Evolutionary conservation across 2,329 filamentous ascomycete genomes (phyloP).

Genomic region (Trichoderma arundinaceum): DNA sequence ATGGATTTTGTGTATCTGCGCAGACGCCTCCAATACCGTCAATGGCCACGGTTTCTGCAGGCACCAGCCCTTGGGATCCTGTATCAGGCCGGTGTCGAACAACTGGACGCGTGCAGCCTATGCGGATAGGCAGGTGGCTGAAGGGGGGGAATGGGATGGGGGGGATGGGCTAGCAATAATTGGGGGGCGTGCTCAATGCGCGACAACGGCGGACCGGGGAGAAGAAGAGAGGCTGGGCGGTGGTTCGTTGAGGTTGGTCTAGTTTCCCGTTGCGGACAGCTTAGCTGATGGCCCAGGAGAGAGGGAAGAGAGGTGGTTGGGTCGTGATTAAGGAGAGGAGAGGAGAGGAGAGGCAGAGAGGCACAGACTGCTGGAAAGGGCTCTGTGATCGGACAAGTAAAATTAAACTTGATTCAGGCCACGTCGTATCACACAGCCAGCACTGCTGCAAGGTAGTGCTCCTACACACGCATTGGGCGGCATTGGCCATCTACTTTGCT

Average conservation of each 20-base stretch:
- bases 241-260: slow-evolving; percentile 23
- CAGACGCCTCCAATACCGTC: no score
- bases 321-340: background rate
- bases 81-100: background rate
- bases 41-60: no score
- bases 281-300: slow-evolving; percentile 15
- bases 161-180: slow-evolving; percentile 29
- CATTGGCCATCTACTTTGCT: no score
- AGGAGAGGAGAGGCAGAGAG: background rate
- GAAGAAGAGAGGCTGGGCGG: slow-evolving; percentile 2
- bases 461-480: no score
- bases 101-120: slow-evolving; percentile 14
- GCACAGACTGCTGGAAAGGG: background rate
- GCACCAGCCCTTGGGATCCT: background rate
- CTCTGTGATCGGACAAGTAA: no score
- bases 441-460: no score
- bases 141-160: slow-evolving; percentile 5
- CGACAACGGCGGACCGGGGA: slow-evolving; percentile 29
- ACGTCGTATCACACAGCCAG: no score
- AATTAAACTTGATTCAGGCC: background rate
- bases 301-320: background rate
- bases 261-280: slow-evolving; percentile 6
- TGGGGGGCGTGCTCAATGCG: slow-evolving; percentile 30
- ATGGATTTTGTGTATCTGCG: no score
- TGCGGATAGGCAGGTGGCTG: slow-evolving; percentile 25